Evolutionary conservation across 441 rosid species (phyloP), one percentile per base, ranked within the genome.

Genomic region (Aleurites moluccanus): DNA sequence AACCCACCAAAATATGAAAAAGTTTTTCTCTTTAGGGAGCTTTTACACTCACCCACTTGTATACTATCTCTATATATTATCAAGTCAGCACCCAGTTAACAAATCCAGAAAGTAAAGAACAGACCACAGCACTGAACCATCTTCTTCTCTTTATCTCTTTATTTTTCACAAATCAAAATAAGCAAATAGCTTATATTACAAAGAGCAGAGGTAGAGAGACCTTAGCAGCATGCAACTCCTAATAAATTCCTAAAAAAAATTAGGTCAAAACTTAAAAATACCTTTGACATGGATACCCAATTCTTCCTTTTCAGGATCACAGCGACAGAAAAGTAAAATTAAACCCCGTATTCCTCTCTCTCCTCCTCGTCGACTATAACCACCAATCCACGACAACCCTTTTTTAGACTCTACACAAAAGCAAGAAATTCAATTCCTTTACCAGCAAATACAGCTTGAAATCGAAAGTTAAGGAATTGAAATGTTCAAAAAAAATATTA

Each of bases 231-330:
- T 28, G 42, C 38, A 28, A 20, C 45, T 25, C 25, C 11, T 2
- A 66, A 47, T 23, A 61, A 67, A 60, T 23, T 35, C 23, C 11
- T 6, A 18, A 6, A 30, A 33, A 57, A 20, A 47, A 33, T 44
- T n/a, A 74, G 64, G 72, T 66, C 64, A 68, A 75, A 21, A 23
- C 20, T 18, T 56, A 56, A 70, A 40, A 55, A 40, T 64, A 78
- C 80, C 77, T 67, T 67, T 61, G 60, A 78, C 80, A 73, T 73
- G 77, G 56, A 67, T 59, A 45, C 47, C 38, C 28, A 63, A 28
- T 20, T 50, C 14, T 15, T 53, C 15, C 27, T 50, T 28, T 44
- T 70, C 23, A n/a, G 62, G 47, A 73, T 73, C 64, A 27, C 67
- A 9, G 56, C 49, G 45, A 18, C 11, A 60, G 59, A 42, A 10